Conservation (phyloP, 768 basidiomycete genomes). For the Pisolithus marmoratus region DNA sequence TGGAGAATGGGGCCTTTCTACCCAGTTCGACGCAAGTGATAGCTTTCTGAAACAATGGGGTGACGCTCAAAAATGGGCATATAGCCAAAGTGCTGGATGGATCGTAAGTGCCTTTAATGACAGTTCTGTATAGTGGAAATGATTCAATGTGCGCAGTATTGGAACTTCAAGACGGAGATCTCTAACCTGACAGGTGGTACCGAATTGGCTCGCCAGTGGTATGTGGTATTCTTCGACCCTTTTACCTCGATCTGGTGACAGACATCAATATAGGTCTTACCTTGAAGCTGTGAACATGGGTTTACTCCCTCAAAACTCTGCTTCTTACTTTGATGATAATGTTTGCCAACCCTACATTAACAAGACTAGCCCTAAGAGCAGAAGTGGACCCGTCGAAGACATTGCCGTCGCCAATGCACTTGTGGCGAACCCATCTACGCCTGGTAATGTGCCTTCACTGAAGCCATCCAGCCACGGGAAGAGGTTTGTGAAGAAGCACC, state of each 20-base stretch:
- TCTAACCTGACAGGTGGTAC: background rate
- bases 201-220: background rate
- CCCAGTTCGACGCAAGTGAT: slow-evolving; percentile 59
- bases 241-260: background rate
- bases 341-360: too few relatives aligned
- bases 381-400: too few relatives aligned
- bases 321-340: too few relatives aligned
- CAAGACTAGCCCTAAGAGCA: too few relatives aligned
- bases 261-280: background rate
- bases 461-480: too few relatives aligned
- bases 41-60: slow-evolving; percentile 63
- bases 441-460: too few relatives aligned
- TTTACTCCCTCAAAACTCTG: too few relatives aligned
- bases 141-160: slow-evolving; percentile 36
- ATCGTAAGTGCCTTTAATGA: slow-evolving; percentile 39
- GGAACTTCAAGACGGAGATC: slow-evolving; percentile 72
- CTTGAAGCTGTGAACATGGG: too few relatives aligned
- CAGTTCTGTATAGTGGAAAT: background rate
- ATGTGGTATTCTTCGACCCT: background rate
- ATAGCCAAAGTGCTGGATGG: slow-evolving; percentile 59
- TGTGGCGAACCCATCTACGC: too few relatives aligned
- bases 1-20: slow-evolving; percentile 59
- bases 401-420: too few relatives aligned
- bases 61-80: slow-evolving; percentile 67
- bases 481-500: too few relatives aligned